Evolutionary conservation across 805 yeast species (phyloP), one percentile per base, ranked within the genome.

Genomic region (Starmerella stellata): DNA sequence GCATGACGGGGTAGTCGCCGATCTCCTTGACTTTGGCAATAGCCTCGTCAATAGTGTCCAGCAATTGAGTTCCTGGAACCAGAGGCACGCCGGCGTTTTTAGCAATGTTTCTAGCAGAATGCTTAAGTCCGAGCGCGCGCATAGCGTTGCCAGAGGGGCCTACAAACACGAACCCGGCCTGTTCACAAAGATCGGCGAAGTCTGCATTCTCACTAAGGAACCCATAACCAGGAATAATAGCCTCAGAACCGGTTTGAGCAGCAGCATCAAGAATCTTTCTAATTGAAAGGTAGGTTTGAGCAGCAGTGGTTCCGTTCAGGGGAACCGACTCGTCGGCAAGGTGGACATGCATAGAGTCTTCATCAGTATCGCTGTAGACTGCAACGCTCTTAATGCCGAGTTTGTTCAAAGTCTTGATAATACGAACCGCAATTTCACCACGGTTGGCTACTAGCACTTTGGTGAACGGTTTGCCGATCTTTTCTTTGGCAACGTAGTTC

Each of bases 151-250:
- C 95, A 14, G 87, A 68, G 15, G 98, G 98, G n/a, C 98, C 98
- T 34, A 87, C 92, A 60, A 87, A 87, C 2, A 76, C 78, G 49
- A 87, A 75, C 28, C 90, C 92, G 56, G 79, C 93, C 38, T 61
- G 62, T 21, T 63, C 77, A 63, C 94, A 75, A 53, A 82, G 70
- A 55, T 85, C 95, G 35, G 95, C 79, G 55, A 87, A 87, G 41
- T 81, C 95, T 18, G 96, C 95, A 57, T 87, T 87, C 60, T 87
- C 98, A 15, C 95, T 81, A 30, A 87, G 63, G 67, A 87, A 87
- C 3, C 98, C 98, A 55, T 90, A 87, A 43, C 98, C 98, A 4
- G 98, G 98, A 46, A 90, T 78, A 46, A 87, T 83, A n/a, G 95
- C 96, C 56, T 90, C 80, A 25, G 95, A 80, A 4, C 75, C 75